Evolutionary conservation across 2,329 filamentous ascomycete species (phyloP).

Genomic region (Thielaviopsis ethacetica): DNA sequence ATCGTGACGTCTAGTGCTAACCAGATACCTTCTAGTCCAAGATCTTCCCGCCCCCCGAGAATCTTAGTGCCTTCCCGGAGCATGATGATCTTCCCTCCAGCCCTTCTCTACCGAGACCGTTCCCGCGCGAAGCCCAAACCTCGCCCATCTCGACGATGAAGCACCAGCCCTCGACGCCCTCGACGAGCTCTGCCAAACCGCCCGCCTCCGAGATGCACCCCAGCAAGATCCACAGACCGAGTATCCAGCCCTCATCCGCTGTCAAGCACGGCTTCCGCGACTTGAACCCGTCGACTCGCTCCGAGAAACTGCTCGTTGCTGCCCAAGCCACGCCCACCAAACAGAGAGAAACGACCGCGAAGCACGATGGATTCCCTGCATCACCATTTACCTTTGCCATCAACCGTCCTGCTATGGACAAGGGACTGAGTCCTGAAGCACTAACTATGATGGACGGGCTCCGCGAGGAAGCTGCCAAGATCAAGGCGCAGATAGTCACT

Average conservation of each 20-base stretch:
- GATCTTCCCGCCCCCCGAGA: constrained; percentile 20
- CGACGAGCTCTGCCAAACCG: constrained; percentile 50
- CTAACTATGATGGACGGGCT: constrained; percentile 48
- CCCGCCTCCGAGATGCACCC: constrained; percentile 80
- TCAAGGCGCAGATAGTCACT: constrained; percentile 51
- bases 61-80: constrained; percentile 28
- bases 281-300: constrained; percentile 27
- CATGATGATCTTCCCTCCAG: constrained; percentile 21
- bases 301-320: constrained; percentile 16
- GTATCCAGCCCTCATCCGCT: constrained; percentile 62
- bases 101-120: constrained; percentile 5
- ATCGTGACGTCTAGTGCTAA: not conserved
- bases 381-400: constrained; percentile 52
- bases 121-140: constrained; percentile 1
- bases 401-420: constrained; percentile 29
- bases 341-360: constrained; percentile 40
- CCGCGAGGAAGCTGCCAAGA: constrained; percentile 52
- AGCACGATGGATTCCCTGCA: constrained; percentile 31
- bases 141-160: constrained; percentile 6
- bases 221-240: constrained; percentile 61
- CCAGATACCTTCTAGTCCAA: constrained; percentile 2
- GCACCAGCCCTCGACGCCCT: constrained; percentile 37
- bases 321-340: constrained; percentile 24
- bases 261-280: constrained; percentile 69
- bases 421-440: constrained; percentile 43